A percentile compares a stretch with the other conserved stretches of the same genome.
These are phyloP conservation scores for Rhizopus stolonifer DNA, from an alignment of 371 early-diverging fungal species.

Conservation along the genomic window DNA sequence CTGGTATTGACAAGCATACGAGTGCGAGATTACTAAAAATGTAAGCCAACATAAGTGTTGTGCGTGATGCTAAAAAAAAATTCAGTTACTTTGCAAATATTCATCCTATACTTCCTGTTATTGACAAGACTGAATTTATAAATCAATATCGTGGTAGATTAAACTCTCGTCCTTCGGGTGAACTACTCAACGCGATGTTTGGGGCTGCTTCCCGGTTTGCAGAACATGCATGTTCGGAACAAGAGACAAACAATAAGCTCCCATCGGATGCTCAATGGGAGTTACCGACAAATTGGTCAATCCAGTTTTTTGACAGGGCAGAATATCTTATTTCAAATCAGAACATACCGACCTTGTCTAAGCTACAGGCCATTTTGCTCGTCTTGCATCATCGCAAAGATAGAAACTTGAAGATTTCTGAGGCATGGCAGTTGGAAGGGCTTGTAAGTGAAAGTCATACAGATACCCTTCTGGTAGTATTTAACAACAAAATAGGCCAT, in stretches of 20 bases:
- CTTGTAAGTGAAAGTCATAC: slow-evolving; percentile 21
- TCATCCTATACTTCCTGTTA: slow-evolving; percentile 41
- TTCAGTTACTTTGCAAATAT: slow-evolving; percentile 44
- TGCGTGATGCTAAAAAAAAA: too few relatives aligned
- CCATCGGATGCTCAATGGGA: slow-evolving; percentile 38
- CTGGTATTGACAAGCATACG: slow-evolving; percentile 36
- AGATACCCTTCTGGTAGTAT: too few relatives aligned
- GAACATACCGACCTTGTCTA: slow-evolving; percentile 27
- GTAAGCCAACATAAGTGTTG: slow-evolving; percentile 17
- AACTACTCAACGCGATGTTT: slow-evolving; percentile 45
- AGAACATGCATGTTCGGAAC: slow-evolving; percentile 31
- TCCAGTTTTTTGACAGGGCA: slow-evolving; percentile 41
- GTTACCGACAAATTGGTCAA: slow-evolving; percentile 40
- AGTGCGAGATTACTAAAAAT: slow-evolving; percentile 34
- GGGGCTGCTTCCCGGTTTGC: slow-evolving; percentile 48
- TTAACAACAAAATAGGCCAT: slow-evolving; percentile 17
- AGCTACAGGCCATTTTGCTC: slow-evolving; percentile 40
- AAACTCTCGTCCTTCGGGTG: slow-evolving; percentile 28
- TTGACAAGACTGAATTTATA: slow-evolving; percentile 40
- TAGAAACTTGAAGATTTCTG: slow-evolving; percentile 38
- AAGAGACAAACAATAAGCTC: slow-evolving; percentile 3
- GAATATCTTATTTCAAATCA: slow-evolving; percentile 21
- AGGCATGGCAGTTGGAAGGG: slow-evolving; percentile 41
- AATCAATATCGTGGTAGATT: slow-evolving; percentile 37
- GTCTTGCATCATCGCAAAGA: slow-evolving; percentile 36